A percentile compares a stretch with the other conserved stretches of the same genome.
Evolutionary conservation across 2,329 filamentous ascomycete genomes (phyloP).

Genomic region (Penicillium concentricum): DNA sequence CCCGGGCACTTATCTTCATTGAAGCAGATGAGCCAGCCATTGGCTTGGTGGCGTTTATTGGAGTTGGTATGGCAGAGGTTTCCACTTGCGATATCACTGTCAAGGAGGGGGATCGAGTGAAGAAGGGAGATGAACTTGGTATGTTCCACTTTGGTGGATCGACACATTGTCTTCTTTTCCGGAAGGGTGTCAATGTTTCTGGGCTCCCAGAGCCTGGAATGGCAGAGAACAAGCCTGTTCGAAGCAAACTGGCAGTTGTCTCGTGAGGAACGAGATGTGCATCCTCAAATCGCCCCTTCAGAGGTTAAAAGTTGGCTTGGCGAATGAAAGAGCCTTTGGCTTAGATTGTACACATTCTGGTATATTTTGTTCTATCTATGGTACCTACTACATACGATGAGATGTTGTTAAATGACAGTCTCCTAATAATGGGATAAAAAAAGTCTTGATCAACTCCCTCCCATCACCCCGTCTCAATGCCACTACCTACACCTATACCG

Average conservation of each 20-base stretch:
- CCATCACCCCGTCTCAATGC: too few species aligned
- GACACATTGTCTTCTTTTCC: slow-evolving; percentile 67
- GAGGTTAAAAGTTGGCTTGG: not conserved
- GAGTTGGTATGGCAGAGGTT: slow-evolving; percentile 75
- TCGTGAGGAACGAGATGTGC: not conserved
- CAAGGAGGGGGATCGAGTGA: slow-evolving; percentile 61
- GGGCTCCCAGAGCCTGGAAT: slow-evolving; percentile 28
- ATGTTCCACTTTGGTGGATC: slow-evolving; percentile 83
- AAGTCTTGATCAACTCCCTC: too few species aligned
- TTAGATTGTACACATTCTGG: too few species aligned
- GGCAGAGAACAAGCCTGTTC: slow-evolving; percentile 28
- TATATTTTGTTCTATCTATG: not conserved
- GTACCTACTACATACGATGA: not conserved
- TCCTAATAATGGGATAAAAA: not conserved
- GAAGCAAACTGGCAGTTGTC: slow-evolving; percentile 25
- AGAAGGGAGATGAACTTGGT: slow-evolving; percentile 69
- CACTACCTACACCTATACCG: too few species aligned
- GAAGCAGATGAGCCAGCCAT: slow-evolving; percentile 66
- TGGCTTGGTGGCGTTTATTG: slow-evolving; percentile 68
- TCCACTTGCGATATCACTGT: slow-evolving; percentile 71
- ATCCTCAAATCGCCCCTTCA: not conserved
- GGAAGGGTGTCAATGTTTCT: slow-evolving; percentile 29
- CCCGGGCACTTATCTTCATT: slow-evolving; percentile 68
- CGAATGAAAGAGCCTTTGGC: not conserved
- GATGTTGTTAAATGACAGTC: not conserved